A percentile compares a stretch with the other conserved stretches of the same genome.
Evolutionary conservation across 805 yeast species (phyloP).

Genomic region (Lipomyces lipofer): DNA sequence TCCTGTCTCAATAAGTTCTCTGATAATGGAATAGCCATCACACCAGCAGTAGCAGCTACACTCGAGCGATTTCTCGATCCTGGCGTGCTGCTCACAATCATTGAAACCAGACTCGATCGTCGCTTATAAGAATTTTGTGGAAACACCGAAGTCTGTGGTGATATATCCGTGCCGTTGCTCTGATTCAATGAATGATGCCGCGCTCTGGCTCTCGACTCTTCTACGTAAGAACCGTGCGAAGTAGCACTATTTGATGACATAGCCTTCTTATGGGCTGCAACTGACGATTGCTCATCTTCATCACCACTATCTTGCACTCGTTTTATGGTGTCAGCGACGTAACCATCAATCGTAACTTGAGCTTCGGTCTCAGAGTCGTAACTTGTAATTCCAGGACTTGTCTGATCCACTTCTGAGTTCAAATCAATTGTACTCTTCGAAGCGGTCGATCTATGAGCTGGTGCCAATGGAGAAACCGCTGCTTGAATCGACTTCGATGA

Average conservation of each 20-base stretch:
- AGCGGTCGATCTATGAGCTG: not conserved
- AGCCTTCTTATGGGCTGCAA: conserved; percentile 1
- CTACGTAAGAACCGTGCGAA: conserved; percentile 6
- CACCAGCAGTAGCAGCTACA: too few species aligned
- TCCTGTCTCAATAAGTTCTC: too few species aligned
- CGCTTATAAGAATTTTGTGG: not conserved
- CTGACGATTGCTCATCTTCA: too few species aligned
- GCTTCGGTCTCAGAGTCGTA: not conserved
- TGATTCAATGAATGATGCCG: not conserved
- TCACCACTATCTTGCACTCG: too few species aligned
- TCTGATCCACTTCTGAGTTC: too few species aligned
- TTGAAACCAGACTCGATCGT: not conserved
- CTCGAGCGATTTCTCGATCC: too few species aligned
- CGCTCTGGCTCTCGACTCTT: conserved; percentile 3
- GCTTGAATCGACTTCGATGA: conserved; percentile 8
- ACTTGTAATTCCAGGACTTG: not conserved
- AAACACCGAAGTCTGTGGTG: not conserved
- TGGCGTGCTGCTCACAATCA: not conserved
- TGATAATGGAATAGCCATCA: too few species aligned
- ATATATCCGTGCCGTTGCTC: not conserved
- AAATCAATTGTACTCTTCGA: too few species aligned
- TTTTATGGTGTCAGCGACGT: not conserved
- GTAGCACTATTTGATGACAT: not conserved
- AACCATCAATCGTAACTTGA: not conserved
- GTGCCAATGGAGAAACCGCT: conserved; percentile 1